Conservation (phyloP, 1,284 basidiomycete species). For the Mrakiaceae sp. region DNA sequence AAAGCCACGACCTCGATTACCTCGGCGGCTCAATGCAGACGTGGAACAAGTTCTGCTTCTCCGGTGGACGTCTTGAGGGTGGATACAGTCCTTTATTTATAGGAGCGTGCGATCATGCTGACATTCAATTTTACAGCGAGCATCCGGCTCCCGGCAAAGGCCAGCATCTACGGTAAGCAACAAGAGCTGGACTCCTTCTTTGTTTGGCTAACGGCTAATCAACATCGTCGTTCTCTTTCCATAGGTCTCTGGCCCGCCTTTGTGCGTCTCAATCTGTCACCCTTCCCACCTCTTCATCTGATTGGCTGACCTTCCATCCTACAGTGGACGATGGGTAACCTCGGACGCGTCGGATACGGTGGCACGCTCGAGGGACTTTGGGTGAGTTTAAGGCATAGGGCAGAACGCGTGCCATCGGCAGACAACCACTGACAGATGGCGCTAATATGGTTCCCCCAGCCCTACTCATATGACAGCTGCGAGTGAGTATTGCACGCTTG, state of each 20-base stretch:
- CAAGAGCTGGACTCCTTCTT: too few species aligned
- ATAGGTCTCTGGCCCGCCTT: conserved; percentile 52
- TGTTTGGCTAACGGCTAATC: too few species aligned
- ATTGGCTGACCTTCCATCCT: too few species aligned
- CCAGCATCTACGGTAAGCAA: conserved; percentile 35
- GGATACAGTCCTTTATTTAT: too few species aligned
- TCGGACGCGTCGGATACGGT: conserved; percentile 40
- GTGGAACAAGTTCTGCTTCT: conserved; percentile 94
- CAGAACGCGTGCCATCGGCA: too few species aligned
- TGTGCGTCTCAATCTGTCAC: too few species aligned
- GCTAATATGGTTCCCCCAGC: conserved; percentile 26
- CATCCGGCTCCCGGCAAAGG: conserved; percentile 67
- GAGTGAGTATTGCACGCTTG: conserved; percentile 44
- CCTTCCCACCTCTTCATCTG: too few species aligned
- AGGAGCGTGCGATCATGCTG: too few species aligned
- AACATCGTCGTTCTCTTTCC: too few species aligned
- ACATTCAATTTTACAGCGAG: conserved; percentile 31
- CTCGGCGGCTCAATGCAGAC: conserved; percentile 42
- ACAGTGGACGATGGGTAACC: conserved; percentile 31
- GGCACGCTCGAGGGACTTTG: conserved; percentile 39
- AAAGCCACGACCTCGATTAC: conserved; percentile 63
- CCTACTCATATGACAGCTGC: conserved; percentile 42
- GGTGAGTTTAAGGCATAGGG: background rate
- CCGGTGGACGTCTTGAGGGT: conserved; percentile 42
- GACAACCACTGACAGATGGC: too few species aligned